Conservation (phyloP, 225 moss, liverwort and hornwort species). For the Climacium dendroides region DNA sequence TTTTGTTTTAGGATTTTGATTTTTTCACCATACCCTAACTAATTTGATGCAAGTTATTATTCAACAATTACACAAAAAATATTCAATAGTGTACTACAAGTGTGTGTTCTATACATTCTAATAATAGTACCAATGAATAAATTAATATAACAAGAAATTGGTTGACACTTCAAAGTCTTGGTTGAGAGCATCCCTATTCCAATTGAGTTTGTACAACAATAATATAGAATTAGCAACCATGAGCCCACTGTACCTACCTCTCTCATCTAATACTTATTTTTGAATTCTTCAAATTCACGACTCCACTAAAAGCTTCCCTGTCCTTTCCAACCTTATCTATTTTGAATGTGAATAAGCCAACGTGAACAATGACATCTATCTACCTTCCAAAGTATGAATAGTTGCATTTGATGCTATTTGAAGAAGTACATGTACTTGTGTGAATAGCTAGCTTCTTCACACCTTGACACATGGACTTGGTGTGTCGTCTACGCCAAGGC, state of each 20-base stretch:
- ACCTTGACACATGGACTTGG: background rate
- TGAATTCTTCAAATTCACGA: background rate
- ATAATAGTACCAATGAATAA: background rate
- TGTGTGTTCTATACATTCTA: accelerated
- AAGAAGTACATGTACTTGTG: accelerated
- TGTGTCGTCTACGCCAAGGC: accelerated
- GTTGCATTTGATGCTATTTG: background rate
- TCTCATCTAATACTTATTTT: background rate
- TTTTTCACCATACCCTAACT: background rate
- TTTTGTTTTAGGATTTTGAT: background rate
- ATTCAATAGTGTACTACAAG: accelerated
- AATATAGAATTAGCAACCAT: background rate
- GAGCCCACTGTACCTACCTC: background rate
- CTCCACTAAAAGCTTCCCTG: accelerated
- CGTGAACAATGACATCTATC: background rate
- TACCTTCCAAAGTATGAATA: background rate
- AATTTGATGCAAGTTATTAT: background rate
- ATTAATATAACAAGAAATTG: background rate
- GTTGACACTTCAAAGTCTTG: background rate
- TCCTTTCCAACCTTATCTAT: background rate
- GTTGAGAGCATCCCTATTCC: background rate
- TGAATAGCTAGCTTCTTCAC: background rate
- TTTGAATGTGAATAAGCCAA: background rate
- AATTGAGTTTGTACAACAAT: accelerated
- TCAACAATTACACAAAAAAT: background rate